Percentiles rank a stretch among this genome's conserved stretches.
These are phyloP conservation scores for Penicillium expansum DNA, from an alignment of 2,329 filamentous ascomycete species.

Conservation along the genomic window DNA sequence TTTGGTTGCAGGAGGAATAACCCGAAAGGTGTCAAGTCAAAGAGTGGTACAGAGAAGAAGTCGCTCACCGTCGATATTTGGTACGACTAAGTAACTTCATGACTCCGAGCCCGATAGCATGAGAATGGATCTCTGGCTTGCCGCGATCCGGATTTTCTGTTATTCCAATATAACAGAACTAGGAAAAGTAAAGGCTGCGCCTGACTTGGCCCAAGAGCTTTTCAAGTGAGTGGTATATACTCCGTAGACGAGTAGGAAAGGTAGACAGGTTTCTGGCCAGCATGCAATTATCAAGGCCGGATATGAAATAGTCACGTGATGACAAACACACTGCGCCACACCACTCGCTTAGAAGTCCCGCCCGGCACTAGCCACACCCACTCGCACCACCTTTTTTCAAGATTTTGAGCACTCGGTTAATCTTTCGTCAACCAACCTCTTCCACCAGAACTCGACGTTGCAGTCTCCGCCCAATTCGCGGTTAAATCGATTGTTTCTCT, in stretches of 20 bases:
- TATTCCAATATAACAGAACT: background rate
- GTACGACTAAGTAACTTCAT: constrained; percentile 40
- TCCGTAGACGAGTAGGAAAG: background rate
- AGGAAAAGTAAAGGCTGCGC: background rate
- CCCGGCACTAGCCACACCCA: constrained; percentile 36
- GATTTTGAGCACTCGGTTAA: constrained; percentile 28
- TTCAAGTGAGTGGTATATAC: background rate
- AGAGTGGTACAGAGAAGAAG: constrained; percentile 16
- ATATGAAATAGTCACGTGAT: constrained; percentile 30
- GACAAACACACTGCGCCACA: constrained; percentile 25
- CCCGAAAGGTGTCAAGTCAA: background rate
- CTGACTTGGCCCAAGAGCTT: constrained; percentile 2
- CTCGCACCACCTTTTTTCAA: constrained; percentile 41
- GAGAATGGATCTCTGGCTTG: constrained; percentile 13
- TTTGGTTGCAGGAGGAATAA: constrained; percentile 6
- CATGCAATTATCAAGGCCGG: constrained; percentile 14
- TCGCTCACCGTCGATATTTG: constrained; percentile 40
- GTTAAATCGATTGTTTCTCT: constrained; percentile 98
- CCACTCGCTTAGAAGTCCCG: constrained; percentile 38
- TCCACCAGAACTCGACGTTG: constrained; percentile 80
- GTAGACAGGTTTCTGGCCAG: constrained; percentile 10
- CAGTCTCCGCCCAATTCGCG: constrained; percentile 97
- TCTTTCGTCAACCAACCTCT: constrained; percentile 34
- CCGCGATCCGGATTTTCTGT: background rate
- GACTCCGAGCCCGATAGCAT: constrained; percentile 34